Percentiles rank a stretch among this genome's conserved stretches.
Conservation (phyloP, 306 rosid genomes). For the Rosa lucieae region DNA sequence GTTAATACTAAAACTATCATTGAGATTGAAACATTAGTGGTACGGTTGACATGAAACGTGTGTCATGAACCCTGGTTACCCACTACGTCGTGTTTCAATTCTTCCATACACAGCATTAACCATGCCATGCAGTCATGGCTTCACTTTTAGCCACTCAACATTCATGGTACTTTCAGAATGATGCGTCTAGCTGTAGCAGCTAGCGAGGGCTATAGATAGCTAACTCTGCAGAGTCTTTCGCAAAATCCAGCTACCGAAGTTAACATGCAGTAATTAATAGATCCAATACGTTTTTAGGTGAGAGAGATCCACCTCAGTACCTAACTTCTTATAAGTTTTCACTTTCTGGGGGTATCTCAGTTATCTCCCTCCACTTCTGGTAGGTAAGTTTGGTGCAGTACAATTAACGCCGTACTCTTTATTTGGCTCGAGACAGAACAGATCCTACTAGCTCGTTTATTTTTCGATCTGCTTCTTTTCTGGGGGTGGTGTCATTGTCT, state of each 20-base stretch:
- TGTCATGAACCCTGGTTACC: not conserved
- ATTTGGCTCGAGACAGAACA: not conserved
- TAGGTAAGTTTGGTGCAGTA: conserved; percentile 1
- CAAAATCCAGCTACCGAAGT: not conserved
- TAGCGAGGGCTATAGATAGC: not conserved
- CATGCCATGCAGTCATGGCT: not conserved
- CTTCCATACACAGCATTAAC: not conserved
- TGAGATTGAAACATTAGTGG: not conserved
- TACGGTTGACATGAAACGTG: not conserved
- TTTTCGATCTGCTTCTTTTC: not conserved
- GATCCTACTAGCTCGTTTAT: not conserved
- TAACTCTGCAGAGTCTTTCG: not conserved
- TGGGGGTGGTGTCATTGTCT: not conserved
- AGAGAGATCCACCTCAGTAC: not conserved
- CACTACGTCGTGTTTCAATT: not conserved
- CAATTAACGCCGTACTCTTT: not conserved
- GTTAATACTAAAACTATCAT: not conserved
- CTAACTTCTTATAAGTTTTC: not conserved
- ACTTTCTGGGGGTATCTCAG: not conserved
- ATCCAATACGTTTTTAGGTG: not conserved
- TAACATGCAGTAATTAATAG: not conserved
- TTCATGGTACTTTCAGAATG: not conserved
- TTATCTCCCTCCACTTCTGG: not conserved
- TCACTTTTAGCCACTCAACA: not conserved
- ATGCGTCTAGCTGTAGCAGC: not conserved